Evolutionary conservation across 257 asterid genomes (phyloP), one percentile per base, ranked within the genome.

Genomic region (Ehretia macrophylla): DNA sequence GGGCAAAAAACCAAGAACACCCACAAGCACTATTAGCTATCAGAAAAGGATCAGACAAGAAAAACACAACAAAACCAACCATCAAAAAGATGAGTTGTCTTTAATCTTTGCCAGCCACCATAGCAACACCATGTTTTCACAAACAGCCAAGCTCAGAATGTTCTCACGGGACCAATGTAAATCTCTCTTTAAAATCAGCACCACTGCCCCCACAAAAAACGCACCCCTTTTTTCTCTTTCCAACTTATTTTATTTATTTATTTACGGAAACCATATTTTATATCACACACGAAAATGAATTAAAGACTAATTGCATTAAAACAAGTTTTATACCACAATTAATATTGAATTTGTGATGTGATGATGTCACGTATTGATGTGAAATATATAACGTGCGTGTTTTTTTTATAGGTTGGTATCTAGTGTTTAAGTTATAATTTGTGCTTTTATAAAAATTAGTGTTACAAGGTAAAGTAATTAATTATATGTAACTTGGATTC

Each of bases 61-160:
- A 79, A 58, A 61, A 62, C 60, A 79, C 35, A 27, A 27, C 35
- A 50, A 77, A 75, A 71, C 47, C 71, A 68, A 66, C 65, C 70
- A 67, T 59, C 16, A 75, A 68, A 85, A 81, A 79, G 84, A 77
- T 72, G 85, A 75, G 81, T 74, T 74, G 87, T 81, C 80, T 65
- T 68, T 67, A 84, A 77, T 71, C 77, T 79, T 80, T 79, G 94
- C 68, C 63, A 79, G 83, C 88, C 96, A 84, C 94, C 81, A 78
- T 67, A 32, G 81, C 70, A 81, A 85, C 92, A 83, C 84, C 51
- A 69, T 83, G 92, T 83, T 77, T 62, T 76, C 87, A 55, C 81
- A 79, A 82, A 85, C 80, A 51, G 81, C 83, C 85, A 82, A 82
- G 72, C 78, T 69, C 75, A 70, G 79, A 81, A 77, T 77, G 92